Evolutionary conservation across 2,329 filamentous ascomycete genomes (phyloP).

Genomic region (Fusarium foetens): DNA sequence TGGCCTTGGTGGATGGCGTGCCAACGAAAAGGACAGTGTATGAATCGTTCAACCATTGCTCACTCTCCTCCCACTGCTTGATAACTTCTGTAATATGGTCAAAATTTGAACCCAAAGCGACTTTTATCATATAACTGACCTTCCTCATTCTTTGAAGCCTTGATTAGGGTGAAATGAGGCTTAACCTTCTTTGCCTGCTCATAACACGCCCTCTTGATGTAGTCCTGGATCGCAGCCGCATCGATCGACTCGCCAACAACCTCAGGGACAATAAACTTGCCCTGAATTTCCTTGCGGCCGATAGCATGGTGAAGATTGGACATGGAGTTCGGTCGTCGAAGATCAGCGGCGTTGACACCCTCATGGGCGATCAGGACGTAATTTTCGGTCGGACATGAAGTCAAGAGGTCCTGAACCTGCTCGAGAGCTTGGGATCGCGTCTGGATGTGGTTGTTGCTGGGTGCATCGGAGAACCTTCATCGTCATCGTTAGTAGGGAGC

Average conservation of each 20-base stretch:
- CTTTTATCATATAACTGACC: slow-evolving; percentile 51
- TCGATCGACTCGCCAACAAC: slow-evolving; percentile 62
- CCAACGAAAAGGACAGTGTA: slow-evolving; percentile 84
- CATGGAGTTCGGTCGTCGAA: slow-evolving; percentile 63
- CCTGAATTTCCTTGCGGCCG: slow-evolving; percentile 48
- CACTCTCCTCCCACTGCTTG: slow-evolving; percentile 15
- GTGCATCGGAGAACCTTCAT: slow-evolving; percentile 49
- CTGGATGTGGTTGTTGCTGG: slow-evolving; percentile 58
- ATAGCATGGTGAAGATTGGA: slow-evolving; percentile 61
- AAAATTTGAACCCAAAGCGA: neutral
- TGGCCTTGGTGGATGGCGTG: slow-evolving; percentile 55
- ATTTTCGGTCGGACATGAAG: slow-evolving; percentile 74
- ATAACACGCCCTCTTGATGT: slow-evolving; percentile 60
- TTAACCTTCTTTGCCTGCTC: slow-evolving; percentile 50
- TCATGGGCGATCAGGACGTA: slow-evolving; percentile 85
- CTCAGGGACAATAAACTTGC: slow-evolving; percentile 64
- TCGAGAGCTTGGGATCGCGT: slow-evolving; percentile 57
- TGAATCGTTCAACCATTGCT: slow-evolving; percentile 49
- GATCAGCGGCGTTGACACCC: slow-evolving; percentile 76
- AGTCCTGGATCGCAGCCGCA: slow-evolving; percentile 53
- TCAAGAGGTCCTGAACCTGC: slow-evolving; percentile 63
- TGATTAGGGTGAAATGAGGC: slow-evolving; percentile 55
- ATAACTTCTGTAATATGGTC: slow-evolving; percentile 14
- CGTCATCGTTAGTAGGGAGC: slow-evolving; percentile 36
- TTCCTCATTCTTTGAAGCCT: slow-evolving; percentile 54